phyloP scores from a whole-genome alignment of 2,329 filamentous ascomycete genomes.

The Dactylellina leptospora region DNA sequence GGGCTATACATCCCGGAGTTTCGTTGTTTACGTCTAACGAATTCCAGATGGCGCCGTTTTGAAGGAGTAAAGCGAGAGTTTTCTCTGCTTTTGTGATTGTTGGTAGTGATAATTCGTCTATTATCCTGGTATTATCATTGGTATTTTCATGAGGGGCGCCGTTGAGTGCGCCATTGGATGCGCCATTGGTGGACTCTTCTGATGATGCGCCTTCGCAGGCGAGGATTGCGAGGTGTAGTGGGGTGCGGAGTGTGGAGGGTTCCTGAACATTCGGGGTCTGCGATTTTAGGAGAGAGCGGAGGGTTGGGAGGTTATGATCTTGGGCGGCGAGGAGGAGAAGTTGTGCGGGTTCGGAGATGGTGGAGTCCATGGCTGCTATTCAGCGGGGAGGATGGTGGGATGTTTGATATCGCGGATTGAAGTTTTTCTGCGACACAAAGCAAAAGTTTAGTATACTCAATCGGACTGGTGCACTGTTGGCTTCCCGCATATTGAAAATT shows the following conservation, averaged over 20 bases:
- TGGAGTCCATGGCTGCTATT: neutral
- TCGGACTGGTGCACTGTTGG: too few species aligned
- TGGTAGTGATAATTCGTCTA: constrained; percentile 56
- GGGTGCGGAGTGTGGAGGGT: constrained; percentile 82
- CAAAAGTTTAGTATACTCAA: too few species aligned
- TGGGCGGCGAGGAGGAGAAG: constrained; percentile 73
- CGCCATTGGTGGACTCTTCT: neutral
- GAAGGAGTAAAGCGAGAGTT: constrained; percentile 78
- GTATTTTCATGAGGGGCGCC: constrained; percentile 11
- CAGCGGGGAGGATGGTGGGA: too few species aligned
- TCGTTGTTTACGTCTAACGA: constrained; percentile 86
- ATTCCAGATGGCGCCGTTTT: constrained; percentile 96
- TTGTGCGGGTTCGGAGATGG: constrained; percentile 61
- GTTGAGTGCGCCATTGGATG: constrained; percentile 38
- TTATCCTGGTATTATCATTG: neutral
- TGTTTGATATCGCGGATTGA: too few species aligned
- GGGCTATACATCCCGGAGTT: constrained; percentile 88
- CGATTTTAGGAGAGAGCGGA: constrained; percentile 74
- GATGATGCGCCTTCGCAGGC: constrained; percentile 65
- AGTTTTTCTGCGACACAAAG: too few species aligned
- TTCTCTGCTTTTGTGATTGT: constrained; percentile 70
- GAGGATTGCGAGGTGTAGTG: constrained; percentile 89
- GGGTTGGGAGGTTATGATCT: constrained; percentile 72
- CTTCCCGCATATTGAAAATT: too few species aligned
- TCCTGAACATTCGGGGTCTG: constrained; percentile 80